A percentile compares a stretch with the other conserved stretches of the same genome.
phyloP scores from a whole-genome alignment of 257 asterid species.

The Haberlea rhodopensis region DNA sequence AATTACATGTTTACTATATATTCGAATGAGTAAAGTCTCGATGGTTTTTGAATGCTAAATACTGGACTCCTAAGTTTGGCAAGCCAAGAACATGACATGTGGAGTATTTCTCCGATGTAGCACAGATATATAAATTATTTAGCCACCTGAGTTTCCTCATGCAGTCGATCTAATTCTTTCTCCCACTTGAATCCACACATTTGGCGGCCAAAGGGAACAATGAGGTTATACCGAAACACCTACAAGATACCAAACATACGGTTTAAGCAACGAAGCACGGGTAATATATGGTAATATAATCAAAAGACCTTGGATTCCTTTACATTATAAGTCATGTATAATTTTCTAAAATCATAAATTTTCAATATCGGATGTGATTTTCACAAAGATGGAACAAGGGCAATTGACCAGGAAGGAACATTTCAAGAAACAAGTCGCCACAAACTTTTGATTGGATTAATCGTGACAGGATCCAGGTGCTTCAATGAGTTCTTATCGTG shows the following conservation, averaged over 20 bases:
- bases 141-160: constrained; percentile 40
- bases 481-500: not conserved
- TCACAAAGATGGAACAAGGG: no score
- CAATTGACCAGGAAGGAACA: no score
- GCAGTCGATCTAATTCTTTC: constrained; percentile 60
- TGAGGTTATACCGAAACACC: constrained; percentile 77
- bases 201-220: constrained; percentile 89
- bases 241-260: constrained; percentile 28
- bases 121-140: constrained; percentile 18
- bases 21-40: no score
- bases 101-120: not conserved
- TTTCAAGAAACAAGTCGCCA: not conserved
- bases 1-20: no score
- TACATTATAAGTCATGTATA: no score
- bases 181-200: constrained; percentile 84
- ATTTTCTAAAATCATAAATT: no score
- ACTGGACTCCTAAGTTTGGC: not conserved
- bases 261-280: constrained; percentile 4
- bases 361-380: no score
- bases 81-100: not conserved
- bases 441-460: not conserved
- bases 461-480: not conserved
- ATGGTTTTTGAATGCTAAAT: no score
- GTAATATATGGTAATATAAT: no score
- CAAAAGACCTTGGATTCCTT: no score